phyloP scores from a whole-genome alignment of 208 protist species.

The Trypanosoma brucei region DNA sequence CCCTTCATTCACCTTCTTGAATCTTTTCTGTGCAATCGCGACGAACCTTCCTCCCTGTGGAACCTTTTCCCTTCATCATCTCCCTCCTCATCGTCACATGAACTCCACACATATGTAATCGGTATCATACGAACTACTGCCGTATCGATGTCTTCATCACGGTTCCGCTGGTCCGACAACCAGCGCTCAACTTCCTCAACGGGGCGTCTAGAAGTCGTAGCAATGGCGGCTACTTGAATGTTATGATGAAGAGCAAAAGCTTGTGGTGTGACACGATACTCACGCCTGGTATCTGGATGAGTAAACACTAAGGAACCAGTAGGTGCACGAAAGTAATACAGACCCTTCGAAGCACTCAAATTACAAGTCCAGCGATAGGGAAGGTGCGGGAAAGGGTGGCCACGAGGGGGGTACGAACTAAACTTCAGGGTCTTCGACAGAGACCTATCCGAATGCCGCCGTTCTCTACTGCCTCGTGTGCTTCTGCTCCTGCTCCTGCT shows the following conservation, averaged over 20 bases:
- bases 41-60: not conserved
- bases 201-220: conserved; percentile 15
- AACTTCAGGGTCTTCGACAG: conserved; percentile 1
- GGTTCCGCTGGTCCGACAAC: conserved; percentile 59
- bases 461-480: not conserved
- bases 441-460: too few species aligned
- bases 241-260: conserved; percentile 53
- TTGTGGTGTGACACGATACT: conserved; percentile 68
- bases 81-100: conserved; percentile 25
- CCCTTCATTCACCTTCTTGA: not conserved
- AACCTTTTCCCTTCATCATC: not conserved
- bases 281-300: conserved; percentile 46
- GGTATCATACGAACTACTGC: conserved; percentile 48
- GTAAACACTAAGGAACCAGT: conserved; percentile 13
- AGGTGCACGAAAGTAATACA: conserved; percentile 29
- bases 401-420: conserved; percentile 15
- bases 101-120: conserved; percentile 39
- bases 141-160: conserved; percentile 47
- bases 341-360: conserved; percentile 21
- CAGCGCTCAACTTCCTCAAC: conserved; percentile 52
- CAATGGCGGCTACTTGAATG: conserved; percentile 40
- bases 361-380: conserved; percentile 23
- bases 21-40: not conserved
- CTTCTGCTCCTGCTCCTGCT: conserved; percentile 7
- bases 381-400: conserved; percentile 20